Percentiles rank a stretch among this genome's conserved stretches.
Evolutionary conservation across 306 rosid species (phyloP).

Genomic region (Begonia masoniana): DNA sequence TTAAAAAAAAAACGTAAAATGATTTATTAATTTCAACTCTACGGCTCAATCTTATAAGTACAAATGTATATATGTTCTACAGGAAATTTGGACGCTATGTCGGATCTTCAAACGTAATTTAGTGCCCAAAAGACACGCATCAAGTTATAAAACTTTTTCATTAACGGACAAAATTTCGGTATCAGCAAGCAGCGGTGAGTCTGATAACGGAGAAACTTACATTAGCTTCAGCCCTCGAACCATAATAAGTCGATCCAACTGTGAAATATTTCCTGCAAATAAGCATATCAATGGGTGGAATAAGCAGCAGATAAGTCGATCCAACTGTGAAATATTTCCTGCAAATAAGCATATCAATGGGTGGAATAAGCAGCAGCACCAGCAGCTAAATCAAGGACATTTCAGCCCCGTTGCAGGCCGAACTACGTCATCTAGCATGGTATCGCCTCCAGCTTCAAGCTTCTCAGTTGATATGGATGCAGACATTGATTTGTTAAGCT

Average conservation of each 20-base stretch:
- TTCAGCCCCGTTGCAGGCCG: neutral
- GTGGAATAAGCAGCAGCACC: slow-evolving; percentile 14
- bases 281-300: slow-evolving; percentile 2
- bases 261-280: slow-evolving; percentile 20
- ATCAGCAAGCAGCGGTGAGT: slow-evolving; percentile 6
- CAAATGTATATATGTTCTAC: slow-evolving; percentile 1
- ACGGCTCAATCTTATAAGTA: no score
- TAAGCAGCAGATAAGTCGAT: slow-evolving; percentile 1
- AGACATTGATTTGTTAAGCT: slow-evolving; percentile 5
- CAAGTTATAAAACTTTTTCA: slow-evolving; percentile 27
- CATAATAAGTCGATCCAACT: slow-evolving; percentile 11
- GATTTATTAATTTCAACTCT: no score
- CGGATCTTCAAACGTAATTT: slow-evolving; percentile 59
- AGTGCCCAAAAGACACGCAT: slow-evolving; percentile 29
- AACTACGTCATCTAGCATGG: slow-evolving; percentile 13
- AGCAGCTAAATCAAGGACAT: slow-evolving; percentile 2
- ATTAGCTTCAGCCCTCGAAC: slow-evolving; percentile 5
- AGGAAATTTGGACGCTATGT: slow-evolving; percentile 97
- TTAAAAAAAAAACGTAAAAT: no score
- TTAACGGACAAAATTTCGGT: slow-evolving; percentile 10
- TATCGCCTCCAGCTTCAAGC: slow-evolving; percentile 21
- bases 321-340: slow-evolving; percentile 27
- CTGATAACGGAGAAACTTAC: neutral
- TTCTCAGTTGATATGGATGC: slow-evolving; percentile 15
- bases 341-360: neutral